Evolutionary conservation across 75 land plant genomes (phyloP).

Genomic region (Pinus albicaulis): DNA sequence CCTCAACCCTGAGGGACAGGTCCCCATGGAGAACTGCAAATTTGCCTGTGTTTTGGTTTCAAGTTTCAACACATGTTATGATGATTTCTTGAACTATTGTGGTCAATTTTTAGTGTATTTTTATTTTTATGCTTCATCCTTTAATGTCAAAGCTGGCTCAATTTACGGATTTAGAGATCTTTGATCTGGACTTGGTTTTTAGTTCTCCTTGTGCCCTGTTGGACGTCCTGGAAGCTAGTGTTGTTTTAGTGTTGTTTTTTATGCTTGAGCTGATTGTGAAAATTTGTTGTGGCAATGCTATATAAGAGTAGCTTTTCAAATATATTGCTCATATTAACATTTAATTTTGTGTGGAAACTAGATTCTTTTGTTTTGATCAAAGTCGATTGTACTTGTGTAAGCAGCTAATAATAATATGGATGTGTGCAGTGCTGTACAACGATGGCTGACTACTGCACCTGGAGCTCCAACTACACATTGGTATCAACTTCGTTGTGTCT

Average conservation of each 20-base stretch:
- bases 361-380: neutral
- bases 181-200: neutral
- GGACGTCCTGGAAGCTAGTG: neutral
- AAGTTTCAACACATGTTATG: too few species aligned
- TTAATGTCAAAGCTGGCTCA: neutral
- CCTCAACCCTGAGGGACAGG: too few species aligned
- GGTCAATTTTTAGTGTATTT: too few species aligned
- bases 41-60: too few species aligned
- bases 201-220: neutral
- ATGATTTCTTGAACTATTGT: too few species aligned
- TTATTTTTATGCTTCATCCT: too few species aligned
- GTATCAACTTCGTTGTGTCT: conserved; percentile 94
- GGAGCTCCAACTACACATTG: conserved; percentile 97
- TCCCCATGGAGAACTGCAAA: too few species aligned
- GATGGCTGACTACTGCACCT: conserved; percentile 96
- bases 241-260: neutral
- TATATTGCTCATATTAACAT: neutral
- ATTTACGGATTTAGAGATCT: neutral
- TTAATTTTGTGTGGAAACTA: neutral
- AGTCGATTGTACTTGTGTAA: too few species aligned
- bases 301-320: too few species aligned
- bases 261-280: neutral
- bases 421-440: conserved; percentile 57
- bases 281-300: neutral
- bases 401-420: neutral